These are phyloP conservation scores for Taphrina betulina DNA, from an alignment of 1,139 yeast species.

Conservation along the genomic window DNA sequence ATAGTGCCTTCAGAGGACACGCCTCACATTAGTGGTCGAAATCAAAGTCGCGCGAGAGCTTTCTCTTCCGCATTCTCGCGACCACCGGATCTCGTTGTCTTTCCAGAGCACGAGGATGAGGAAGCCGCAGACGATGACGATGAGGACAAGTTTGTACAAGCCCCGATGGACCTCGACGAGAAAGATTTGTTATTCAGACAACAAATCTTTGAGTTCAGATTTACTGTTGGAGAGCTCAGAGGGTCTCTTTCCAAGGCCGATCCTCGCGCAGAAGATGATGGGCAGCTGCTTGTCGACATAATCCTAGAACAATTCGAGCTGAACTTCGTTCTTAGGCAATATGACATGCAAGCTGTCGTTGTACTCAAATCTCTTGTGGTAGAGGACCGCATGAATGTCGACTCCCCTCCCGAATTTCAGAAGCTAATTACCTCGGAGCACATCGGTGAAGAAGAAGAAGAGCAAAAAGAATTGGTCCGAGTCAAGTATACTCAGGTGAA, in stretches of 20 bases:
- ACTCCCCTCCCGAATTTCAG: constrained; percentile 64
- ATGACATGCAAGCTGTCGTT: constrained; percentile 66
- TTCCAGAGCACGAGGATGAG: constrained; percentile 37
- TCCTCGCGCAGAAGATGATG: constrained; percentile 47
- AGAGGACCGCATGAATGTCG: constrained; percentile 70
- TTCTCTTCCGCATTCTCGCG: constrained; percentile 16
- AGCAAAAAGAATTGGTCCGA: constrained; percentile 55
- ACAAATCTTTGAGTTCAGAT: constrained; percentile 66
- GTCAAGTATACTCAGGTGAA: constrained; percentile 57
- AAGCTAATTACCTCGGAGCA: constrained; percentile 68
- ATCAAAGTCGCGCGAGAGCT: background rate
- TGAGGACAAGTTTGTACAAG: constrained; percentile 16
- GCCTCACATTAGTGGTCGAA: background rate
- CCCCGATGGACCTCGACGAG: constrained; percentile 32
- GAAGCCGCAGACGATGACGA: constrained; percentile 27
- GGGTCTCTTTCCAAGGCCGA: constrained; percentile 60
- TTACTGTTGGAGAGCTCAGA: constrained; percentile 63
- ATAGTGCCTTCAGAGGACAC: background rate
- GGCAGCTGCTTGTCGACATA: constrained; percentile 65
- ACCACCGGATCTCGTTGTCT: constrained; percentile 20
- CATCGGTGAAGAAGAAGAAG: constrained; percentile 45
- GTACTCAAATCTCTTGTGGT: constrained; percentile 63
- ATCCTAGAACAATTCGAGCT: constrained; percentile 65
- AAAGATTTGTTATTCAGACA: constrained; percentile 47
- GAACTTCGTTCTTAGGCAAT: constrained; percentile 58